Base-by-base conservation (phyloP, 352 stramenopile genomes). In the Pythium oligandrum region DNA sequence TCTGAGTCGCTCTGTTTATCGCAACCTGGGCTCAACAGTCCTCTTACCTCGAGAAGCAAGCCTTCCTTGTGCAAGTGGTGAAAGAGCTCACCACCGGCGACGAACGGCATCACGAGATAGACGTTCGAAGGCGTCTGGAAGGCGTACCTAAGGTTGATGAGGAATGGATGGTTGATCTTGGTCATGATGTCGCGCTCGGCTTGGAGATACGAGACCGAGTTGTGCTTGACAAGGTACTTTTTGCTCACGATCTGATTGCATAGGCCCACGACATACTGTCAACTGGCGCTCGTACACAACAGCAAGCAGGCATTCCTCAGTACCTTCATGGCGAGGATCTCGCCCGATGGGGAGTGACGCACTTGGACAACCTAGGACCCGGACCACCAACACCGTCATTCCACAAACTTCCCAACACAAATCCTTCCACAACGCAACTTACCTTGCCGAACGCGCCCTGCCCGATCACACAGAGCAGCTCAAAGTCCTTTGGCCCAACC, bases 241-340 rank as follows among this genome's bases (percentile, higher is more conserved):
- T 90, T 90, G 40, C 70, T 86, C 38, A 93, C 78, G 60, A 93
- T 89, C 76, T 88, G 52, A 7, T 31, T 30, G 32, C 32, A 54
- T 35, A 46, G 56, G 8, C 10, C 33, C 4, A 2, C 3, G 10
- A 17, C 34, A 57, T 51, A n/a, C 3, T 12, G 10, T 39, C 37
- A n/a, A 11, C 17, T 3, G 4, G n/a, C 40, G 34, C 33, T 44
- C 32, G 3, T 26, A 55, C 33, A 32, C 44, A 43, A 42, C n/a
- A 11, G 5, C 35, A 44, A 3, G 38, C 38, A 42, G 12, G 7
- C n/a, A 55, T 42, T 48, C 6, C 6, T 30, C 0, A 12, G 6
- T 66, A 86, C 81, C 73, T 94, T 94, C 81, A 94, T 91, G 6
- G 83, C 83, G 31, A 88, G 64, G 43, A 94, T 82, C 61, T 94